phyloP scores from a whole-genome alignment of 1,284 basidiomycete genomes.

The Irpex sp. region DNA sequence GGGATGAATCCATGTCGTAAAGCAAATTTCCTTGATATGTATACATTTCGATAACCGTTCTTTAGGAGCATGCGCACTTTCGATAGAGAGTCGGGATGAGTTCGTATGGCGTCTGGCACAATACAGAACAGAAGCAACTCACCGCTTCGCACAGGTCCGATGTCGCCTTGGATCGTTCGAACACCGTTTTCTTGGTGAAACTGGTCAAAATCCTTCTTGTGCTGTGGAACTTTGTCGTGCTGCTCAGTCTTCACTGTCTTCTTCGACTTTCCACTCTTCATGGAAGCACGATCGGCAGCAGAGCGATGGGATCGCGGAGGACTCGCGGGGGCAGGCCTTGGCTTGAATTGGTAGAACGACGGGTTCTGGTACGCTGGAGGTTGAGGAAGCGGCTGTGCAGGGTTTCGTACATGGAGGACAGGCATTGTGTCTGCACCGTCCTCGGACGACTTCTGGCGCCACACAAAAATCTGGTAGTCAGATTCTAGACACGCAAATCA shows the following conservation, averaged over 20 bases:
- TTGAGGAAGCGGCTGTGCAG: constrained; percentile 52
- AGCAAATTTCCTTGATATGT: constrained; percentile 94
- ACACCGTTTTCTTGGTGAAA: constrained; percentile 93
- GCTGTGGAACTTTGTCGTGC: constrained; percentile 46
- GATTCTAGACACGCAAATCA: constrained; percentile 44
- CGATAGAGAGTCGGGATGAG: constrained; percentile 6
- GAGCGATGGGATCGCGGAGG: constrained; percentile 20
- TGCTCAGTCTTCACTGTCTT: constrained; percentile 31
- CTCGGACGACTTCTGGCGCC: constrained; percentile 51
- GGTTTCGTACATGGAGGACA: constrained; percentile 65
- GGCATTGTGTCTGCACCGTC: constrained; percentile 33
- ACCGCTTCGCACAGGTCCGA: constrained; percentile 89
- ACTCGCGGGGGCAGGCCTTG: constrained; percentile 23
- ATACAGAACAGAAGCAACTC: constrained; percentile 19
- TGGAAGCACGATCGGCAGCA: constrained; percentile 25
- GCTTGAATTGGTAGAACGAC: constrained; percentile 65
- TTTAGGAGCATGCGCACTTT: constrained; percentile 91
- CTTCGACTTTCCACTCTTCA: constrained; percentile 35
- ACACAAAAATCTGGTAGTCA: constrained; percentile 76
- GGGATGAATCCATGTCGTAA: constrained; percentile 88
- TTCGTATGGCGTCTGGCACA: not conserved
- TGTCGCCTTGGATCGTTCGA: constrained; percentile 86
- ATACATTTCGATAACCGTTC: constrained; percentile 92
- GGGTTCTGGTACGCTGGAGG: constrained; percentile 63
- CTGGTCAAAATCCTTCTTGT: constrained; percentile 77